phyloP scores from a whole-genome alignment of 805 yeast genomes.

The Nadsonia fulvescens region DNA sequence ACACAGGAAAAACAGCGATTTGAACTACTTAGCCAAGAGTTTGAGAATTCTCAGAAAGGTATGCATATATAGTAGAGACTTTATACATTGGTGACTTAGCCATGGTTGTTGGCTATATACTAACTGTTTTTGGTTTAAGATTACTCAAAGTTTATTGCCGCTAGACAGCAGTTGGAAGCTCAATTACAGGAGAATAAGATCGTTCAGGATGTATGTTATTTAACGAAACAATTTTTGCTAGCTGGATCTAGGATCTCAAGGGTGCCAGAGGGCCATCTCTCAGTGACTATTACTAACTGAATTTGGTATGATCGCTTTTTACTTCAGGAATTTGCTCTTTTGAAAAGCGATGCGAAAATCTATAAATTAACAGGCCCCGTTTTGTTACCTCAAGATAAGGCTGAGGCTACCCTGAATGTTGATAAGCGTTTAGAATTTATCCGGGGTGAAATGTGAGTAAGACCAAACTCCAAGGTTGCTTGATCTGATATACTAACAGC shows the following conservation, averaged over 20 bases:
- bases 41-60: constrained; percentile 4
- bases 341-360: constrained; percentile 55
- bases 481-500: no score
- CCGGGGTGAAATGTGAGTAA: constrained; percentile 42
- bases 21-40: constrained; percentile 5
- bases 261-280: no score
- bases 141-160: constrained; percentile 33
- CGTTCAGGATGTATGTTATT: constrained; percentile 34
- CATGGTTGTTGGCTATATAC: background rate
- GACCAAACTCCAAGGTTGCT: no score
- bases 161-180: constrained; percentile 79
- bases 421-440: constrained; percentile 82
- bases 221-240: background rate
- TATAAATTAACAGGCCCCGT: constrained; percentile 88
- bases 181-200: constrained; percentile 88
- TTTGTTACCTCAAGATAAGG: constrained; percentile 69
- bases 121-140: no score
- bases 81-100: background rate
- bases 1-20: constrained; percentile 4
- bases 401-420: constrained; percentile 72
- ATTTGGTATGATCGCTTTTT: no score
- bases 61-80: no score
- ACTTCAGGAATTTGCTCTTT: constrained; percentile 43
- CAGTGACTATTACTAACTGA: no score
- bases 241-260: no score